phyloP scores from a whole-genome alignment of 257 asterid genomes.

The Paulownia fortunei region DNA sequence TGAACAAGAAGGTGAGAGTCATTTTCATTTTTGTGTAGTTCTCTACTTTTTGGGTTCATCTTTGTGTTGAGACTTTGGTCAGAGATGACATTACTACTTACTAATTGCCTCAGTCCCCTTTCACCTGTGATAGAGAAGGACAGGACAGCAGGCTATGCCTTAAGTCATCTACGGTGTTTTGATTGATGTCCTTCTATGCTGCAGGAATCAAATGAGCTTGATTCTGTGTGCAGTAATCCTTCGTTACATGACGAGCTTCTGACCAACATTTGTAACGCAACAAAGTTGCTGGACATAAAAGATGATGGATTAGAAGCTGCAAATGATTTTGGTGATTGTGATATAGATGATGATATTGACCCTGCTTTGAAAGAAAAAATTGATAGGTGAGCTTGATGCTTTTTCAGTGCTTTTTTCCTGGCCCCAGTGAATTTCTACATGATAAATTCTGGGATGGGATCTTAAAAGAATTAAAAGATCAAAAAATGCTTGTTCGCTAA shows the following conservation, averaged over 20 bases:
- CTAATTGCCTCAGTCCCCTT: constrained; percentile 4
- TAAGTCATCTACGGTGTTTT: constrained; percentile 27
- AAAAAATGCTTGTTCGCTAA: constrained; percentile 8
- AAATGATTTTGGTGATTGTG: constrained; percentile 75
- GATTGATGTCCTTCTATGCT: constrained; percentile 34
- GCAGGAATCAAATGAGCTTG: constrained; percentile 57
- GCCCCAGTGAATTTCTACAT: constrained; percentile 16
- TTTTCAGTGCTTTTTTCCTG: constrained; percentile 27
- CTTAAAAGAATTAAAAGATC: not conserved
- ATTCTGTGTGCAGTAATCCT: constrained; percentile 46
- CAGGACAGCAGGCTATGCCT: constrained; percentile 7
- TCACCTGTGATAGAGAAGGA: constrained; percentile 16
- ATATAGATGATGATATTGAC: constrained; percentile 84
- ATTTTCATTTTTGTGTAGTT: constrained; percentile 18
- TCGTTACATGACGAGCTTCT: constrained; percentile 43
- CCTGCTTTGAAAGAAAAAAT: constrained; percentile 91
- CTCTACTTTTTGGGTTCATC: constrained; percentile 27
- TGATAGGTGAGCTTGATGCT: constrained; percentile 73
- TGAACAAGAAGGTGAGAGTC: constrained; percentile 58
- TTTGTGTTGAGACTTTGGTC: constrained; percentile 7
- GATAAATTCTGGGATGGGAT: constrained; percentile 9
- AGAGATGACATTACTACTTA: constrained; percentile 12
- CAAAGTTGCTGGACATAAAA: constrained; percentile 55
- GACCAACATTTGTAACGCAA: constrained; percentile 43
- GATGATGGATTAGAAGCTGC: constrained; percentile 62